A percentile compares a stretch with the other conserved stretches of the same genome.
Conservation (phyloP, 805 yeast genomes). For the Yueomyces sinensis region DNA sequence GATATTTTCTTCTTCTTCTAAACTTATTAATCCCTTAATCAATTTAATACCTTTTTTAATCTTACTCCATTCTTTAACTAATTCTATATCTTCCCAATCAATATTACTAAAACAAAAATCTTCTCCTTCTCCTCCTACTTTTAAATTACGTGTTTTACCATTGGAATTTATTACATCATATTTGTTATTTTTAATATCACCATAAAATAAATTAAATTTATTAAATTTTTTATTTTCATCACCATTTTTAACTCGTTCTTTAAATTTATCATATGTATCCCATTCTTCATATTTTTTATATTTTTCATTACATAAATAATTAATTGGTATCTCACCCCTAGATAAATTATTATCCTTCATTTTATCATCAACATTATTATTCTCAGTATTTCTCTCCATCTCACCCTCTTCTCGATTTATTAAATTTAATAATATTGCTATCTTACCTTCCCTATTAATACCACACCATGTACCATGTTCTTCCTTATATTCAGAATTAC, state of each 20-base stretch:
- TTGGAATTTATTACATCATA: slow-evolving; percentile 18
- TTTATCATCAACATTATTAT: background rate
- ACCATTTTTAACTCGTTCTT: background rate
- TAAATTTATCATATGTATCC: slow-evolving; percentile 17
- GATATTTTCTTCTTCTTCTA: slow-evolving; percentile 27
- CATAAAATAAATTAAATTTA: slow-evolving; percentile 26
- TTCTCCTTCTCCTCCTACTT: slow-evolving; percentile 8
- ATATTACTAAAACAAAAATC: slow-evolving; percentile 22
- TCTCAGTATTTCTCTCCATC: background rate
- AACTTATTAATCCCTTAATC: slow-evolving; percentile 19
- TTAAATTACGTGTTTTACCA: slow-evolving; percentile 20
- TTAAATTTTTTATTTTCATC: slow-evolving; percentile 4
- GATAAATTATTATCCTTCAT: slow-evolving; percentile 13
- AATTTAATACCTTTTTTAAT: slow-evolving; percentile 40
- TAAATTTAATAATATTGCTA: slow-evolving; percentile 68
- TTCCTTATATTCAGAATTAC: slow-evolving; percentile 16
- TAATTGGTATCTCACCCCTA: slow-evolving; percentile 34
- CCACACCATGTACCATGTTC: slow-evolving; percentile 91
- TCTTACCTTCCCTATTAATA: slow-evolving; percentile 37
- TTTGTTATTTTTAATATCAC: slow-evolving; percentile 15
- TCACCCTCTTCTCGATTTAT: slow-evolving; percentile 33
- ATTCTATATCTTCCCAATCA: slow-evolving; percentile 26
- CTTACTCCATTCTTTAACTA: slow-evolving; percentile 57
- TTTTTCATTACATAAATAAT: slow-evolving; percentile 22
- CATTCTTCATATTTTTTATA: slow-evolving; percentile 13